Base-by-base conservation (phyloP, 768 basidiomycete species). In the Suillus paluster region DNA sequence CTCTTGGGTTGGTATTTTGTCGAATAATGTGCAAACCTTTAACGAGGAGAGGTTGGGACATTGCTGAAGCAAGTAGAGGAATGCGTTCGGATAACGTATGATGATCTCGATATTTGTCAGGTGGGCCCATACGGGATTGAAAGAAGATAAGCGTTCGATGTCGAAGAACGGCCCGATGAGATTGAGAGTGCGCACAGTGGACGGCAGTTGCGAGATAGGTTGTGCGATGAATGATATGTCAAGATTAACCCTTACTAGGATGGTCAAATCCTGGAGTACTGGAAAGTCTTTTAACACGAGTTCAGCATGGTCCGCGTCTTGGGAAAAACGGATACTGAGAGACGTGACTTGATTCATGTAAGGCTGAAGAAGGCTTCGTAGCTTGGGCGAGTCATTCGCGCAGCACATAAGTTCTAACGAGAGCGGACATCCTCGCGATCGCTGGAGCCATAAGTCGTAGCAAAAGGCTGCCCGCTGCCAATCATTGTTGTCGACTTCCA, bases 401-500 rank as follows among this genome's bases (percentile, higher is more conserved):
- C 0, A 58, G 60, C n/a, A n/a, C n/a, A n/a, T n/a, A n/a, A 71
- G 53, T 39, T 60, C 64, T 9, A 71, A 59, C n/a, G 67, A 71
- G 1, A 71, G 49, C 10, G 71, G 69, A 33, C 59, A 60, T 14
- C 50, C 54, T 10, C 27, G 50, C 17, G 70, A 59, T 25, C 71
- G 66, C 10, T 67, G 11, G 5, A 54, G 53, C 53, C 53, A 54
- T 25, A 23, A 38, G 5, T 25, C 45, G 36, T 71, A 71, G 44
- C 60, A 58, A 23, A 62, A 68, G n/a, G 65, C 19, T 21, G 54
- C 48, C 27, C 60, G 58, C 48, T 58, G 63, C 34, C 57, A 54
- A 5, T 48, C 11, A 59, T 46, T 5, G 46, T 63, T 4, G 84
- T 80, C 1, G 78, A 75, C 17, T 25, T 17, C 27, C 15, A 15